These are phyloP conservation scores for Aureobasidium sp. DNA, from an alignment of 2,329 filamentous ascomycete genomes.

Conservation along the genomic window DNA sequence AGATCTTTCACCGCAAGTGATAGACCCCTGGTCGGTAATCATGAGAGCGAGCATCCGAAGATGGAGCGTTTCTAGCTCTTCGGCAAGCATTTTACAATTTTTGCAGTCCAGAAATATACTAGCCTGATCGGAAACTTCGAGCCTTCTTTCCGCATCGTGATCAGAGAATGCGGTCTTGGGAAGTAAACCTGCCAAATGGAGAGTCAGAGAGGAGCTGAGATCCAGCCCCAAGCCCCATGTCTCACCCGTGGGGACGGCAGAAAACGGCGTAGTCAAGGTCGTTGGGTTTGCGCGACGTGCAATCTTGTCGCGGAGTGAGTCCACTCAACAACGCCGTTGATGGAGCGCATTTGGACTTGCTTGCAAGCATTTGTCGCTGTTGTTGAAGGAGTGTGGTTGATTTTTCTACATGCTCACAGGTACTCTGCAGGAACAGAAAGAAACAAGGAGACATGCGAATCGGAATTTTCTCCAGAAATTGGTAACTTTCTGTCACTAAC, in stretches of 20 bases:
- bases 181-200: not conserved
- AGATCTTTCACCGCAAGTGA: not conserved
- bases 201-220: not conserved
- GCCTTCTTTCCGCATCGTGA: not conserved
- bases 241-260: not conserved
- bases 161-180: not conserved
- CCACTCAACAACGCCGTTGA: not conserved
- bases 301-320: not conserved
- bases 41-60: not conserved
- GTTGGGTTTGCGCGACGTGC: not conserved
- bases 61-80: too few species aligned
- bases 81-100: not conserved
- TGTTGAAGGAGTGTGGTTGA: not conserved
- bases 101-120: not conserved
- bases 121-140: not conserved
- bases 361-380: too few species aligned
- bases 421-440: slow-evolving; percentile 1
- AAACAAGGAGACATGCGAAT: not conserved
- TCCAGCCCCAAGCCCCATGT: not conserved
- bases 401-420: not conserved
- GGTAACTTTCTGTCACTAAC: not conserved
- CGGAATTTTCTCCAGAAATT: not conserved
- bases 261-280: not conserved
- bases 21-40: too few species aligned
- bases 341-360: not conserved